Percentiles rank a stretch among this genome's conserved stretches.
These are phyloP conservation scores for Colletotrichum sp. DNA, from an alignment of 2,329 filamentous ascomycete genomes.

Conservation along the genomic window DNA sequence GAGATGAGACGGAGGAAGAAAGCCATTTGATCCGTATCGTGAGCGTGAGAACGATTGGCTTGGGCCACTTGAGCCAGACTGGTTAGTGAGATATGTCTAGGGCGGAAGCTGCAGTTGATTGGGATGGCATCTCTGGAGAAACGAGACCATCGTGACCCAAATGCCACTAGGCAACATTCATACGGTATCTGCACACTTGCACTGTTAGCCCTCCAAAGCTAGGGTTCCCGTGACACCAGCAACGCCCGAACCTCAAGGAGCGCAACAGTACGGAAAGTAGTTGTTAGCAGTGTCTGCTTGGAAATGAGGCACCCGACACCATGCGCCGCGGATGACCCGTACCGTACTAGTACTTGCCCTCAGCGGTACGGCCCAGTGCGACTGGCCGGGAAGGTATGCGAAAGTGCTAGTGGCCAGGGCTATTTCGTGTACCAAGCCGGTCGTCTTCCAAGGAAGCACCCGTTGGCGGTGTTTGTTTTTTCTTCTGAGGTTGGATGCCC, in stretches of 20 bases:
- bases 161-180: neutral
- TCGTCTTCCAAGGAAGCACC: conserved; percentile 12
- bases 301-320: neutral
- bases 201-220: neutral
- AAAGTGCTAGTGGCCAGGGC: neutral
- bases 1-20: neutral
- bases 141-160: neutral
- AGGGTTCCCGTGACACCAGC: neutral
- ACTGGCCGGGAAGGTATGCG: neutral
- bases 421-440: neutral
- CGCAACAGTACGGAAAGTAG: neutral
- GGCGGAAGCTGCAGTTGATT: neutral
- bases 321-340: neutral
- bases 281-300: neutral
- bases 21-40: neutral
- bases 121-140: neutral
- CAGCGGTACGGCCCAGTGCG: neutral
- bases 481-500: neutral
- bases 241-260: neutral
- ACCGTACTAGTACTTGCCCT: neutral
- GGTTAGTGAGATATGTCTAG: neutral
- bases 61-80: neutral
- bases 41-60: neutral
- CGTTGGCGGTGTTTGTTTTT: neutral
- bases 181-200: neutral